These are phyloP conservation scores for Jamesozyma piceae DNA, from an alignment of 805 yeast species.

Conservation along the genomic window DNA sequence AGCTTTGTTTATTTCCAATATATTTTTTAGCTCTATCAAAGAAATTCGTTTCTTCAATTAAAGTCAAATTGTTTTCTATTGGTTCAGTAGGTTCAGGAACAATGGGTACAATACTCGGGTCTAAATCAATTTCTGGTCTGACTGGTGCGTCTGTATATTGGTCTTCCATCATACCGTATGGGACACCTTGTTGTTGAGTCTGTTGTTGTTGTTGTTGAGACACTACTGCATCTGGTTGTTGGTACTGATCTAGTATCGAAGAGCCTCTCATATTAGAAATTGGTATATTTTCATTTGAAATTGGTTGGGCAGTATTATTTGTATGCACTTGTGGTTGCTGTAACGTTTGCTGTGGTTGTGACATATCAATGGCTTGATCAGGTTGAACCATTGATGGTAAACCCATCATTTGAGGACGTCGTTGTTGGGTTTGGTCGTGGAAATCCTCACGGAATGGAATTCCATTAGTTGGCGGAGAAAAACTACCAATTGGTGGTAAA, in stretches of 20 bases:
- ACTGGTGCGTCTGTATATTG: slow-evolving; percentile 18
- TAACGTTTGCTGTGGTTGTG: slow-evolving; percentile 13
- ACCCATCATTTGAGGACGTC: slow-evolving; percentile 14
- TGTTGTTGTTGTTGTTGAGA: slow-evolving; percentile 17
- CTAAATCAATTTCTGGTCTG: slow-evolving; percentile 36
- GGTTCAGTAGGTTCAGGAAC: slow-evolving; percentile 73
- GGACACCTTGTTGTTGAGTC: slow-evolving; percentile 11
- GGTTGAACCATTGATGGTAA: slow-evolving; percentile 22
- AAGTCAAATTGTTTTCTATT: slow-evolving; percentile 45
- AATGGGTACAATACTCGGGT: slow-evolving; percentile 72
- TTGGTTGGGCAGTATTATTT: slow-evolving; percentile 4
- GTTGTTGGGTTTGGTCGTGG: slow-evolving; percentile 4
- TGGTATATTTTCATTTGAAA: slow-evolving; percentile 25
- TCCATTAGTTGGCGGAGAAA: slow-evolving; percentile 31
- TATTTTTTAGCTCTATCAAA: slow-evolving; percentile 87
- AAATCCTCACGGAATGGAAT: slow-evolving; percentile 8
- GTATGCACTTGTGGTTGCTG: slow-evolving; percentile 9
- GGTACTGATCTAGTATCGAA: slow-evolving; percentile 6
- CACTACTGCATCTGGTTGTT: slow-evolving; percentile 22
- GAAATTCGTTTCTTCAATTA: slow-evolving; percentile 79
- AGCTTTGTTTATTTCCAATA: slow-evolving; percentile 79
- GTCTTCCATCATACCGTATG: slow-evolving; percentile 5
- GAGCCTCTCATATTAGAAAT: slow-evolving; percentile 30
- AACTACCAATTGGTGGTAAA: slow-evolving; percentile 32
- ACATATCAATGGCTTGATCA: slow-evolving; percentile 13